A percentile compares a stretch with the other conserved stretches of the same genome.
Evolutionary conservation across 768 basidiomycete species (phyloP).

Genomic region (Kwoniella dejecticola): DNA sequence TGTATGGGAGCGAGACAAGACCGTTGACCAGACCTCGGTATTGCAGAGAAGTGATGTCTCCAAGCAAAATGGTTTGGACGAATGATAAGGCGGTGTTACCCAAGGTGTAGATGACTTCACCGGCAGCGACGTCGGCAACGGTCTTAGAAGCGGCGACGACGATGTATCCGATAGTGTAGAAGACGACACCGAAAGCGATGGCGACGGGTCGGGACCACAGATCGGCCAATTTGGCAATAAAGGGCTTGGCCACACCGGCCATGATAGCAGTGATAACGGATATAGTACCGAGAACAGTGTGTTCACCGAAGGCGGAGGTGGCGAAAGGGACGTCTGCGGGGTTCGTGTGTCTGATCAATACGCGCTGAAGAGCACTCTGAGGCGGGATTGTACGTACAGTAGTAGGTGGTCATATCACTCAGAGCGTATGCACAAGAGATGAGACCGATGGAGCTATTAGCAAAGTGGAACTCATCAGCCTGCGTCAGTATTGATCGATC

Average conservation of each 20-base stretch:
- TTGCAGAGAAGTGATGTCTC: constrained; percentile 53
- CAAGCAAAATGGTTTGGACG: constrained; percentile 48
- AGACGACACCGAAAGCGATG: constrained; percentile 35
- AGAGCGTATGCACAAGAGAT: constrained; percentile 34
- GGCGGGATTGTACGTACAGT: constrained; percentile 21
- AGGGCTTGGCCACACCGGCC: constrained; percentile 43
- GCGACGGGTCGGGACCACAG: constrained; percentile 44
- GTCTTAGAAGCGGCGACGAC: constrained; percentile 41
- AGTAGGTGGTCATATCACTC: constrained; percentile 29
- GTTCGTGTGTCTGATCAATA: background rate
- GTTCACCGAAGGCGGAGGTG: constrained; percentile 42
- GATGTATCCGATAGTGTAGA: constrained; percentile 49
- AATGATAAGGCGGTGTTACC: constrained; percentile 50
- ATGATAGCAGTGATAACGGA: constrained; percentile 46
- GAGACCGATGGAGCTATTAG: constrained; percentile 32
- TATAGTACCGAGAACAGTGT: constrained; percentile 46
- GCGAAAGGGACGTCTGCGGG: constrained; percentile 38
- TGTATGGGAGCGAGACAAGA: constrained; percentile 44
- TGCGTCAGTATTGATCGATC: constrained; percentile 6
- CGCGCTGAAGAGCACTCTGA: background rate
- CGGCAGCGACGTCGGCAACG: constrained; percentile 42
- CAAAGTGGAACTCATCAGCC: background rate
- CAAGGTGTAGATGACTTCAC: constrained; percentile 44
- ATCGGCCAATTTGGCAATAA: constrained; percentile 51
- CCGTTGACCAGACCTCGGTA: constrained; percentile 52